Percentiles rank a stretch among this genome's conserved stretches.
phyloP scores from a whole-genome alignment of 2,329 filamentous ascomycete species.

The Calonectria leucothoes region DNA sequence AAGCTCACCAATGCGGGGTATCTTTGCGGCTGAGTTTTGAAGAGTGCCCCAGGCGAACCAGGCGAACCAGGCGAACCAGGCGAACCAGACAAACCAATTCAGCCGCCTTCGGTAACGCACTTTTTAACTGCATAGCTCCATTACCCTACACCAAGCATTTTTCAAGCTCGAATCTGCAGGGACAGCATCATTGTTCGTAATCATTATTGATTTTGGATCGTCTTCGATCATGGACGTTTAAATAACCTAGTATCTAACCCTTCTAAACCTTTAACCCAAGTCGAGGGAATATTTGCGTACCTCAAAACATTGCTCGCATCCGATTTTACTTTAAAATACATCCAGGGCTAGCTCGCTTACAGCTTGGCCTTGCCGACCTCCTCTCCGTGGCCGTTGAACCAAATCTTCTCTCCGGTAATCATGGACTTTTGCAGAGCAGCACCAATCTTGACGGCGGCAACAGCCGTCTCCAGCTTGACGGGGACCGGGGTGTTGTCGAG shows the following conservation, averaged over 20 bases:
- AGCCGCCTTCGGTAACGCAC: rapidly evolving
- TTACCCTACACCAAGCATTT: too few species aligned
- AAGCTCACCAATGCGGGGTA: too few species aligned
- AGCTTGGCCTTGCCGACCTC: conserved; percentile 14
- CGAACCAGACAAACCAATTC: rapidly evolving
- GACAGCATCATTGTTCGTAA: neutral
- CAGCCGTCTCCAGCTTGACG: conserved; percentile 66
- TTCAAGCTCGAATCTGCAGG: neutral
- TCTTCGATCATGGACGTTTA: neutral
- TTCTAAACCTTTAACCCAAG: neutral
- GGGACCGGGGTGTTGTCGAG: conserved; percentile 67
- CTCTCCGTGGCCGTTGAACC: conserved; percentile 59
- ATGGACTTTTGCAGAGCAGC: conserved; percentile 68
- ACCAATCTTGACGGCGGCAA: conserved; percentile 71
- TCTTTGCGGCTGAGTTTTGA: too few species aligned
- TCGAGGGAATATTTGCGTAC: neutral
- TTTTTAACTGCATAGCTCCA: too few species aligned
- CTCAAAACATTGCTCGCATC: neutral
- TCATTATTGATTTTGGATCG: neutral
- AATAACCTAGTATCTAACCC: neutral
- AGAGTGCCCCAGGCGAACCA: too few species aligned
- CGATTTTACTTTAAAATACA: neutral
- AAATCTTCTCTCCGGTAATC: conserved; percentile 65
- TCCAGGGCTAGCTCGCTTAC: too few species aligned
- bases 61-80: too few species aligned